A percentile compares a stretch with the other conserved stretches of the same genome.
These are phyloP conservation scores for Aspergillus puulaauensis DNA, from an alignment of 2,329 filamentous ascomycete genomes.

Conservation along the genomic window DNA sequence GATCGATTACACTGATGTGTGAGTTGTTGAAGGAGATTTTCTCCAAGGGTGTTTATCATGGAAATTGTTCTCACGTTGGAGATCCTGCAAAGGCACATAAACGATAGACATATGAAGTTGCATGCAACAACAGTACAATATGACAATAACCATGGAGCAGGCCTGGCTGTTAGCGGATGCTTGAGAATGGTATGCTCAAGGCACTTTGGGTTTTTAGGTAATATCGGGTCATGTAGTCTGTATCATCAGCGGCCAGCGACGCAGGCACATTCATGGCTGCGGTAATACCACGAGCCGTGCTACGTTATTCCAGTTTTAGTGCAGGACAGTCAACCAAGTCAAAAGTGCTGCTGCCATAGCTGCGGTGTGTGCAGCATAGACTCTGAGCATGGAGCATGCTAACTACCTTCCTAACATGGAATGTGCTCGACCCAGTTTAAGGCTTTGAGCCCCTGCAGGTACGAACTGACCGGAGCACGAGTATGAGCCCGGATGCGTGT, in stretches of 20 bases:
- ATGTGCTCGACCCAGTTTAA: not conserved
- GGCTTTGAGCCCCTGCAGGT: not conserved
- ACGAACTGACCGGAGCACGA: not conserved
- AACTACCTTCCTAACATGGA: not conserved
- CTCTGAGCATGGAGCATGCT: not conserved
- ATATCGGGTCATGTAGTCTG: no score
- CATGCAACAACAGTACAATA: not conserved
- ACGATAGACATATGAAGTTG: not conserved
- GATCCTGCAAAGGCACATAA: not conserved
- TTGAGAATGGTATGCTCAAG: no score
- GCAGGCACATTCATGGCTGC: no score
- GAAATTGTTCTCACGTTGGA: not conserved
- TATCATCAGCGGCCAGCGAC: no score
- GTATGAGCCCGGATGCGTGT: no score
- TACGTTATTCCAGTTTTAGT: no score
- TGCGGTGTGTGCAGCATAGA: no score
- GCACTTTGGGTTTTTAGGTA: no score
- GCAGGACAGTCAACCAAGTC: no score
- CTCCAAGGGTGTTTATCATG: constrained; percentile 1
- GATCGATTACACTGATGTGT: constrained; percentile 51
- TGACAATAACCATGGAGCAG: not conserved
- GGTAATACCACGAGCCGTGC: no score
- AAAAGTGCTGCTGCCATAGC: no score
- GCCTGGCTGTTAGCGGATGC: not conserved
- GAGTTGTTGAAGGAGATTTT: constrained; percentile 35